Percentiles rank a stretch among this genome's conserved stretches.
Evolutionary conservation across 1,139 yeast species (phyloP).

Genomic region (Debaryomycetaceae sp.): DNA sequence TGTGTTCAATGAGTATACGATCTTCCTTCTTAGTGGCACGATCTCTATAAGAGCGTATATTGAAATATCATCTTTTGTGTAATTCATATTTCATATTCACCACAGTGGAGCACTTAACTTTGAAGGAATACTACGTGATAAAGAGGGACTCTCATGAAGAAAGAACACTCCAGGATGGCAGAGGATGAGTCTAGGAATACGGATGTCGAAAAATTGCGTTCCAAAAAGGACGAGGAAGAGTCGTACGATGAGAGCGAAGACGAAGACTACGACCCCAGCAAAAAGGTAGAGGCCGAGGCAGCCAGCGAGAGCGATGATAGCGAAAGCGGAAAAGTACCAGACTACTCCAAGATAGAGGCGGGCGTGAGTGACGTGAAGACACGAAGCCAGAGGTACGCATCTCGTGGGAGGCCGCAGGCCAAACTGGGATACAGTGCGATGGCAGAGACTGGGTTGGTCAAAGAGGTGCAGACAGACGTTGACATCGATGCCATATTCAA

Average conservation of each 20-base stretch:
- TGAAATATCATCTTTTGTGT: background rate
- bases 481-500: constrained; percentile 37
- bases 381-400: constrained; percentile 26
- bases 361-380: constrained; percentile 35
- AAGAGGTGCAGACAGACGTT: constrained; percentile 18
- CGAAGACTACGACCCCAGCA: constrained; percentile 55
- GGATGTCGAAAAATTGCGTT: constrained; percentile 3
- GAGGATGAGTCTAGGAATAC: constrained; percentile 12
- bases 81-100: background rate
- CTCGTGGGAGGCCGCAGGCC: constrained; percentile 11
- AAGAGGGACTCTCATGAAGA: background rate
- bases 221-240: constrained; percentile 8
- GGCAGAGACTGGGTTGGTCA: constrained; percentile 25
- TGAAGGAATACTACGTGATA: background rate
- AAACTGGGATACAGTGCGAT: constrained; percentile 7
- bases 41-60: background rate
- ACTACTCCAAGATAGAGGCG: constrained; percentile 33
- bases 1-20: background rate
- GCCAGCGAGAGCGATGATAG: constrained; percentile 18
- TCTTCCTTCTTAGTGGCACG: background rate
- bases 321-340: constrained; percentile 27
- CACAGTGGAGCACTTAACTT: background rate
- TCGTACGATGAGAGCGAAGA: constrained; percentile 60
- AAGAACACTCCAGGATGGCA: background rate
- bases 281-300: constrained; percentile 18